These are phyloP conservation scores for Chlorella sorokiniana DNA, from an alignment of 139 green algal species.

Conservation along the genomic window DNA sequence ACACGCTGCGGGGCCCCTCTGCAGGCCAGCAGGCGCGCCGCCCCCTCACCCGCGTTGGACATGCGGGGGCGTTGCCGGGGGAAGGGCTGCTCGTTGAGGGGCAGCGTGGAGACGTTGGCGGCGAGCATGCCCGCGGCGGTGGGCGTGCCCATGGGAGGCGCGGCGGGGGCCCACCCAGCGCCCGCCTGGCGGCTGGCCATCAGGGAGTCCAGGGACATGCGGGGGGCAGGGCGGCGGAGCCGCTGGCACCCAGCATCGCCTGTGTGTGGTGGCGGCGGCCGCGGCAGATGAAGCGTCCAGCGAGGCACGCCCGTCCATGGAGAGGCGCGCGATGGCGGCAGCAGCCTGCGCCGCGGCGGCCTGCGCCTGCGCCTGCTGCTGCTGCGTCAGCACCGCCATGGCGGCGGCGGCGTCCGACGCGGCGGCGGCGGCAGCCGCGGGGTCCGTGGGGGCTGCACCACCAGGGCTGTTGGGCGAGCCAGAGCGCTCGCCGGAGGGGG, in stretches of 20 bases:
- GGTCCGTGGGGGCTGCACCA: neutral
- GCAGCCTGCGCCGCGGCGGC: slow-evolving; percentile 9
- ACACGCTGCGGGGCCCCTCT: neutral
- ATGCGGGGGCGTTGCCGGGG: slow-evolving; percentile 61
- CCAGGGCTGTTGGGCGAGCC: slow-evolving; percentile 6
- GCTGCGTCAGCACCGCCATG: slow-evolving; percentile 27
- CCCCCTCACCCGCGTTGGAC: slow-evolving; percentile 59
- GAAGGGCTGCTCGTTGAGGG: slow-evolving; percentile 48
- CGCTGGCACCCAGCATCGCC: neutral
- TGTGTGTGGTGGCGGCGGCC: neutral
- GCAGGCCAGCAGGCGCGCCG: neutral
- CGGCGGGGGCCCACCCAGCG: neutral
- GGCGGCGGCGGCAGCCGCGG: neutral
- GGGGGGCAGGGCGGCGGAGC: neutral
- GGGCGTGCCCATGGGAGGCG: neutral
- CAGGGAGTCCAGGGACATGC: slow-evolving; percentile 33
- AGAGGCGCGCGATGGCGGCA: slow-evolving; percentile 17
- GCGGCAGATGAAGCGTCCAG: neutral
- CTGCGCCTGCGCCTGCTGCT: slow-evolving; percentile 19
- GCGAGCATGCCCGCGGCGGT: slow-evolving; percentile 1
- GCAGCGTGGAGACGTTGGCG: slow-evolving; percentile 2
- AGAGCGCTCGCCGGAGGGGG: slow-evolving; percentile 8
- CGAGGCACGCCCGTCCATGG: slow-evolving; percentile 6
- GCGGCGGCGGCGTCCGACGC: neutral
- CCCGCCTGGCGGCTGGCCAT: slow-evolving; percentile 13